Conservation (phyloP, 2,329 filamentous ascomycete species). For the Diplocarpon mali region DNA sequence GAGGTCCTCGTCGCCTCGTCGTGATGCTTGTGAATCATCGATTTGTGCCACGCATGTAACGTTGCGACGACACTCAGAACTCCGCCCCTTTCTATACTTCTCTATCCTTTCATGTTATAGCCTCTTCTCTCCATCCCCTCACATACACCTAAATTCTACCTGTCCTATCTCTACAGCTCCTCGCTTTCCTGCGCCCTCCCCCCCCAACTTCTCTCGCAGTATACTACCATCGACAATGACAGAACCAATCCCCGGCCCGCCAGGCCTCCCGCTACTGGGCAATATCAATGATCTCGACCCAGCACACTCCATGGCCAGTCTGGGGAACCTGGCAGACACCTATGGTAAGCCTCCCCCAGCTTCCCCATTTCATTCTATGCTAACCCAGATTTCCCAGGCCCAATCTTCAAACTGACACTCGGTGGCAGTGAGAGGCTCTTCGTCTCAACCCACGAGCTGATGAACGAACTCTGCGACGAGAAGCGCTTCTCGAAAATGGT, state of each 20-base stretch:
- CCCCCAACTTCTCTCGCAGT: too few species aligned
- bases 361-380: not conserved
- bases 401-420: conserved; percentile 43
- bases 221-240: conserved; percentile 10
- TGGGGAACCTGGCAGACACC: conserved; percentile 47
- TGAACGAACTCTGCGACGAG: conserved; percentile 56
- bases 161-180: too few species aligned
- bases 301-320: conserved; percentile 42
- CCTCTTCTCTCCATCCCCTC: too few species aligned
- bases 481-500: conserved; percentile 52
- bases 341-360: conserved; percentile 39
- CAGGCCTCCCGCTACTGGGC: conserved; percentile 12
- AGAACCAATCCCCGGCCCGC: conserved; percentile 12
- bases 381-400: conserved; percentile 14
- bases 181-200: too few species aligned
- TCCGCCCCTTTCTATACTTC: too few species aligned
- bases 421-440: conserved; percentile 37
- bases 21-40: not conserved
- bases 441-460: conserved; percentile 40
- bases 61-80: too few species aligned
- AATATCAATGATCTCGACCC: conserved; percentile 49
- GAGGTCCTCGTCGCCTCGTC: not conserved
- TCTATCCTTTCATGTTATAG: too few species aligned
- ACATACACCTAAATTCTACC: too few species aligned
- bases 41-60: too few species aligned